Percentiles rank a stretch among this genome's conserved stretches.
Conservation (phyloP, 2,329 filamentous ascomycete species). For the Exserohilum rostratum region DNA sequence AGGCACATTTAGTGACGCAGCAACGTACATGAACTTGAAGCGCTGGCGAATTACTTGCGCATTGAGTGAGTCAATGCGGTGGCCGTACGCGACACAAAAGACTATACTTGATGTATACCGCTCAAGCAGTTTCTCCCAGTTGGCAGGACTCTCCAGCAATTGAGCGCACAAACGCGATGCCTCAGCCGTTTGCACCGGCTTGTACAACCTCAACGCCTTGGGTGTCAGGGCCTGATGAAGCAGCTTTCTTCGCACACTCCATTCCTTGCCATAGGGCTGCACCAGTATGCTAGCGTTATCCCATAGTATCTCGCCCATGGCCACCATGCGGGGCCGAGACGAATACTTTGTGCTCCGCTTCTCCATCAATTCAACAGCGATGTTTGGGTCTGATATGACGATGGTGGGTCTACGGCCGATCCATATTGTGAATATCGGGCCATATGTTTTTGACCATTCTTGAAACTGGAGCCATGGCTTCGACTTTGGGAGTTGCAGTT, state of each 20-base stretch:
- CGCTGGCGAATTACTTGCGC: constrained; percentile 56
- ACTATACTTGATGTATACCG: constrained; percentile 58
- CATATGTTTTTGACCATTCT: constrained; percentile 53
- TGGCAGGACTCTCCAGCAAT: constrained; percentile 48
- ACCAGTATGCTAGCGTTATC: constrained; percentile 55
- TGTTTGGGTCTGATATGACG: constrained; percentile 53
- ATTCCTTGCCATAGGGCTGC: constrained; percentile 57
- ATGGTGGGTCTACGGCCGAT: constrained; percentile 55
- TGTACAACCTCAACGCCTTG: constrained; percentile 53
- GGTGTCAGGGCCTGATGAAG: constrained; percentile 53
- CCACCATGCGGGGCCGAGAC: constrained; percentile 53
- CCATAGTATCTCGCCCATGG: constrained; percentile 55
- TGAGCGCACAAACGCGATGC: constrained; percentile 53
- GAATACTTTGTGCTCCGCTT: constrained; percentile 55
- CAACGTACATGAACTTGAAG: constrained; percentile 57
- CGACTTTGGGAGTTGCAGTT: constrained; percentile 39
- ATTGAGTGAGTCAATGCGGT: constrained; percentile 56
- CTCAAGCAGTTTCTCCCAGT: constrained; percentile 56
- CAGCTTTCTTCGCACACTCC: constrained; percentile 50
- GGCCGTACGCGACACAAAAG: constrained; percentile 59
- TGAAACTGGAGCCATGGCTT: constrained; percentile 49
- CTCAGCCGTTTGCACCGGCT: constrained; percentile 58
- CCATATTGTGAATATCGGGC: constrained; percentile 58
- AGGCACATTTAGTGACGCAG: constrained; percentile 56
- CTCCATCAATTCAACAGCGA: constrained; percentile 55